These are phyloP conservation scores for Suhomyces canberraensis DNA, from an alignment of 805 yeast species.

Conservation along the genomic window DNA sequence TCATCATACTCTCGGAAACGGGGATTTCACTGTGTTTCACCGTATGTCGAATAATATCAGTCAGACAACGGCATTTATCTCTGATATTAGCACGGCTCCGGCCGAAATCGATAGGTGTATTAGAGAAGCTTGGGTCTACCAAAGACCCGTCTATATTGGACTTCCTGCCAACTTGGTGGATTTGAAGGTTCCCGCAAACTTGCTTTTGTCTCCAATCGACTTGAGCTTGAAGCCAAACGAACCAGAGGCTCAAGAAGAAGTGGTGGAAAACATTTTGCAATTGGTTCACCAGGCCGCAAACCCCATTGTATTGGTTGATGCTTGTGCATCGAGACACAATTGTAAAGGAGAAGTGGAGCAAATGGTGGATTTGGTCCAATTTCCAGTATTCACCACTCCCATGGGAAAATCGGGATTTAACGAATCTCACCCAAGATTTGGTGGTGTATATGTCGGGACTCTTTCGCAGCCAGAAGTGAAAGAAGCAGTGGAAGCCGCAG, in stretches of 20 bases:
- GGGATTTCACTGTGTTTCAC: conserved; percentile 39
- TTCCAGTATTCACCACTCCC: conserved; percentile 28
- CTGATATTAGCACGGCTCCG: conserved; percentile 26
- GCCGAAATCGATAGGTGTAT: conserved; percentile 32
- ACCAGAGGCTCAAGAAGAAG: conserved; percentile 31
- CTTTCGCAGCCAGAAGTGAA: conserved; percentile 25
- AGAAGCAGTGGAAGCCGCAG: conserved; percentile 25
- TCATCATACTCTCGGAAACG: conserved; percentile 44
- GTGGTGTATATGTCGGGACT: conserved; percentile 30
- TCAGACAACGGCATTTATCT: conserved; percentile 28
- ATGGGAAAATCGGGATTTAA: conserved; percentile 29
- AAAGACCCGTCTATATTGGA: conserved; percentile 33
- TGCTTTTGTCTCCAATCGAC: conserved; percentile 29
- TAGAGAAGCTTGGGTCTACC: conserved; percentile 31
- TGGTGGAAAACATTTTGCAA: conserved; percentile 21
- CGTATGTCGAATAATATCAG: conserved; percentile 33
- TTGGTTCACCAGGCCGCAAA: conserved; percentile 22
- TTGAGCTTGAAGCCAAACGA: conserved; percentile 26
- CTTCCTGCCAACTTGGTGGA: conserved; percentile 37
- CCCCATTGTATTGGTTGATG: conserved; percentile 31
- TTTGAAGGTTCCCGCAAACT: conserved; percentile 26
- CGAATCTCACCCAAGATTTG: conserved; percentile 26
- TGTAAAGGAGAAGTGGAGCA: conserved; percentile 22
- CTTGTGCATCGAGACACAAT: conserved; percentile 28
- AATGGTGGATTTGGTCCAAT: conserved; percentile 23